Conservation (phyloP, 805 yeast species). For the Scheffersomyces coipomensis region DNA sequence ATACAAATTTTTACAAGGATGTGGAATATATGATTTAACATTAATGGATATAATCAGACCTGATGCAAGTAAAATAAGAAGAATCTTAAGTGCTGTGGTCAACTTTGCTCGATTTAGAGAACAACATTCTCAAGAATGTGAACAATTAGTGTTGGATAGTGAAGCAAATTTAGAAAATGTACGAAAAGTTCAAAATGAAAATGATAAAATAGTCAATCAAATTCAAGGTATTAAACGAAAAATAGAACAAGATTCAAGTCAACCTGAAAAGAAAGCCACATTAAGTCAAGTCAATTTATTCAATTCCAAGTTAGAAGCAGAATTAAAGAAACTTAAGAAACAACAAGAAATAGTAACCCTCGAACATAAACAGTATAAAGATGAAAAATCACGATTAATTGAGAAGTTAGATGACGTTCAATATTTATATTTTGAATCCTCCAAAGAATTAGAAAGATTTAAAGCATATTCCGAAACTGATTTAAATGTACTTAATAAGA, state of each 20-base stretch:
- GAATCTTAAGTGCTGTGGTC: slow-evolving; percentile 77
- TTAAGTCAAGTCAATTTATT: slow-evolving; percentile 41
- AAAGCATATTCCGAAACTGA: slow-evolving; percentile 60
- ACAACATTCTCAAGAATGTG: slow-evolving; percentile 69
- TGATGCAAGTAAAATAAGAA: slow-evolving; percentile 60
- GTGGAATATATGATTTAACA: slow-evolving; percentile 78
- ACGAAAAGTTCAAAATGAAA: slow-evolving; percentile 38
- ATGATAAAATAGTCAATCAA: slow-evolving; percentile 37
- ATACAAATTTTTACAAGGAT: slow-evolving; percentile 59
- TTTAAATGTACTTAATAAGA: slow-evolving; percentile 50
- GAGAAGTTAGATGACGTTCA: slow-evolving; percentile 61
- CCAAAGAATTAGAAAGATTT: slow-evolving; percentile 58
- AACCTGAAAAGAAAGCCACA: slow-evolving; percentile 27
- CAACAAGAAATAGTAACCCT: slow-evolving; percentile 59
- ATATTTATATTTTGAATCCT: slow-evolving; percentile 54
- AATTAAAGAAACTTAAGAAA: slow-evolving; percentile 58
- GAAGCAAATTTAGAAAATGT: slow-evolving; percentile 32
- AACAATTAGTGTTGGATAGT: slow-evolving; percentile 44
- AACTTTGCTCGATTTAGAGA: slow-evolving; percentile 85
- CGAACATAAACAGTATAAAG: slow-evolving; percentile 64
- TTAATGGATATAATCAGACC: slow-evolving; percentile 76
- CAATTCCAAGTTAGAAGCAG: slow-evolving; percentile 57
- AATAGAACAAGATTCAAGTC: slow-evolving; percentile 23
- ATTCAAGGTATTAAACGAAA: slow-evolving; percentile 28
- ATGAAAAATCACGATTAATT: slow-evolving; percentile 56